These are phyloP conservation scores for Fagopyrum esculentum DNA, from an alignment of 148 eudicot species.

Conservation along the genomic window DNA sequence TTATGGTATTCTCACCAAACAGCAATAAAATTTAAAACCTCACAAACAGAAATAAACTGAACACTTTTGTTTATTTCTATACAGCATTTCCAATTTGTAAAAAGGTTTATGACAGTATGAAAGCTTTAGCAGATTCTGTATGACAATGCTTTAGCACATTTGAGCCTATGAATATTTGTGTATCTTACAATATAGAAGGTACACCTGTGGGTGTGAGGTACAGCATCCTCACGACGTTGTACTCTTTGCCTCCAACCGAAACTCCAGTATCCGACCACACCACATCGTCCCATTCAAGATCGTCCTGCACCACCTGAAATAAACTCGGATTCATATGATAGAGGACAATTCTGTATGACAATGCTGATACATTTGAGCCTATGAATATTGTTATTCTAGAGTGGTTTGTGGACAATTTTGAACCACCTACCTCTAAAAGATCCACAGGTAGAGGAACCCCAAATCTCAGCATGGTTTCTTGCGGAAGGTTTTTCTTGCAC, in stretches of 20 bases:
- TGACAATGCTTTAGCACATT: too few relatives aligned
- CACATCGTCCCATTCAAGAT: constrained; percentile 91
- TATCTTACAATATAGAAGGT: not conserved
- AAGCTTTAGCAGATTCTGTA: too few relatives aligned
- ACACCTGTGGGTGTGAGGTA: constrained; percentile 47
- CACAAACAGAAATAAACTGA: too few relatives aligned
- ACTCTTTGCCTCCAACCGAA: constrained; percentile 72
- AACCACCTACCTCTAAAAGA: constrained; percentile 58
- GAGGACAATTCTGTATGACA: too few relatives aligned
- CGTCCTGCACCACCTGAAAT: constrained; percentile 68
- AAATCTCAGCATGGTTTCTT: constrained; percentile 49
- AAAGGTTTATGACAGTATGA: too few relatives aligned
- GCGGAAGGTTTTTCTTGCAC: constrained; percentile 86
- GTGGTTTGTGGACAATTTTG: not conserved
- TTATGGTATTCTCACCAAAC: too few relatives aligned
- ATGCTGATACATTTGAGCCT: too few relatives aligned
- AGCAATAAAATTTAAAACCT: too few relatives aligned
- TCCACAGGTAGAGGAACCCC: constrained; percentile 89
- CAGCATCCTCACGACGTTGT: constrained; percentile 70
- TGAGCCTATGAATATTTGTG: not conserved
- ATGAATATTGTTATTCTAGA: too few relatives aligned
- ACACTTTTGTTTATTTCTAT: too few relatives aligned
- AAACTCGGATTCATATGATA: not conserved
- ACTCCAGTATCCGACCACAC: constrained; percentile 91
- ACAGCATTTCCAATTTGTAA: too few relatives aligned